Evolutionary conservation across 2,329 filamentous ascomycete species (phyloP), one percentile per base, ranked within the genome.

Genomic region (Arthrobotrys pseudoclavata): DNA sequence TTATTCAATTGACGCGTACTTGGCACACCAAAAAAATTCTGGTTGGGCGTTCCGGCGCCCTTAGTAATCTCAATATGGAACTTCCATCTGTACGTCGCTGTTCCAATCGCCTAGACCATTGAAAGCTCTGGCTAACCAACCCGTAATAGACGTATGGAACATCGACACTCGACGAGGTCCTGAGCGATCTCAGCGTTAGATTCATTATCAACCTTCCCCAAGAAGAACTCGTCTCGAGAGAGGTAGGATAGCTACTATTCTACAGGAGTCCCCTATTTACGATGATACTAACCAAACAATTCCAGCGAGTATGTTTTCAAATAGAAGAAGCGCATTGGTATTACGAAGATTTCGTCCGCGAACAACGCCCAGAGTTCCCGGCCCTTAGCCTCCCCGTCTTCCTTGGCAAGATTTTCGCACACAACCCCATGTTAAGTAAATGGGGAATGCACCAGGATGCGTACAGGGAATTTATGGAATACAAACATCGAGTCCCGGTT

Each of bases 311-410:
- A 85, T 98, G 95, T 85, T 99, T 99, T 84, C 94, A 98, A 85
- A 92, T 99, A 81, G 96, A 99, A 85, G 96, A 99, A 85, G 96
- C 96, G 82, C 96, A 99, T 90, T 99, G 96, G 96, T 99, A 97
- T 85, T 99, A 99, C 89, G 96, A 99, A 87, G 96, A 99, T 85
- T 99, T 99, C 83, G 93, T 99, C 83, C 92, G 96, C 57, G 94
- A 95, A 45, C 87, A 96, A 79, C 63, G 57, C 29, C 91, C 94
- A 64, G 88, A 88, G 45, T 87, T 99, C 10, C 96, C 96, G 3
- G 74, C 70, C 5, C 69, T 94, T 92, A 69, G 91, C 53, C 88
- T 99, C 37, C 91, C 92, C 80, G 90, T 88, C 63, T 99, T 99
- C 84, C 95, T 92, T 81, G 87, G 97, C 76, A 89, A 91, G 81